A percentile compares a stretch with the other conserved stretches of the same genome.
Evolutionary conservation across 108 stramenopile genomes (phyloP).

Genomic region (Nannochloropsis gaditana): DNA sequence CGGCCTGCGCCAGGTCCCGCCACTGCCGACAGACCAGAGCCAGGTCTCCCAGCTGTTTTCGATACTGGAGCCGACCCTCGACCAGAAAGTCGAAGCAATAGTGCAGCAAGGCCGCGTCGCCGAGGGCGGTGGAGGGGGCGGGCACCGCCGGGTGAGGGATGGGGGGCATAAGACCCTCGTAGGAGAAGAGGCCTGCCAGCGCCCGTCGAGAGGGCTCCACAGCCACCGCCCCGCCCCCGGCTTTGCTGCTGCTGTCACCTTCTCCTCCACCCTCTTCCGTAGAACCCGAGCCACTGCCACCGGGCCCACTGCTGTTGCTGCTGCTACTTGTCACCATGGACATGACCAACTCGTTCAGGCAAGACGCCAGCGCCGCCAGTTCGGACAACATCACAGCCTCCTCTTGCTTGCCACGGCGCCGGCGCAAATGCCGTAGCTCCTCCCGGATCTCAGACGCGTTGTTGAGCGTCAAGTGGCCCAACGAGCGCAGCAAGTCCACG

Average conservation of each 20-base stretch:
- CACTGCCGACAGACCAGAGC: slow-evolving; percentile 14
- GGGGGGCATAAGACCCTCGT: background rate
- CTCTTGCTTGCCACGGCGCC: slow-evolving; percentile 16
- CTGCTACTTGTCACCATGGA: background rate
- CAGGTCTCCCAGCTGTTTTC: background rate
- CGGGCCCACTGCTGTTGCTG: background rate
- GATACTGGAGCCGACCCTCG: background rate
- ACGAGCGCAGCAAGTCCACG: background rate
- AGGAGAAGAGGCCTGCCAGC: background rate
- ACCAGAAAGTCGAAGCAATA: slow-evolving; percentile 5
- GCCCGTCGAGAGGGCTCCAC: slow-evolving; percentile 10
- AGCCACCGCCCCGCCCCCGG: background rate
- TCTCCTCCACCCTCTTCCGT: background rate
- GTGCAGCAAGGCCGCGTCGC: slow-evolving; percentile 8
- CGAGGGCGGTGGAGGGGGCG: background rate
- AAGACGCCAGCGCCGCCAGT: background rate
- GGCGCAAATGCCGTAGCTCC: slow-evolving; percentile 19
- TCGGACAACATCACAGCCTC: background rate
- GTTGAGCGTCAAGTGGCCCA: background rate
- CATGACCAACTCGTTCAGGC: slow-evolving; percentile 2
- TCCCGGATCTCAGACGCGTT: background rate
- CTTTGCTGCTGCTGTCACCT: background rate
- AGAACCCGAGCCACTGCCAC: background rate
- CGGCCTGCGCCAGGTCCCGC: background rate
- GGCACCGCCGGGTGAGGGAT: background rate